Percentiles rank a stretch among this genome's conserved stretches.
Conservation (phyloP, 2,329 filamentous ascomycete genomes). For the Chaetomiaceae sp. region DNA sequence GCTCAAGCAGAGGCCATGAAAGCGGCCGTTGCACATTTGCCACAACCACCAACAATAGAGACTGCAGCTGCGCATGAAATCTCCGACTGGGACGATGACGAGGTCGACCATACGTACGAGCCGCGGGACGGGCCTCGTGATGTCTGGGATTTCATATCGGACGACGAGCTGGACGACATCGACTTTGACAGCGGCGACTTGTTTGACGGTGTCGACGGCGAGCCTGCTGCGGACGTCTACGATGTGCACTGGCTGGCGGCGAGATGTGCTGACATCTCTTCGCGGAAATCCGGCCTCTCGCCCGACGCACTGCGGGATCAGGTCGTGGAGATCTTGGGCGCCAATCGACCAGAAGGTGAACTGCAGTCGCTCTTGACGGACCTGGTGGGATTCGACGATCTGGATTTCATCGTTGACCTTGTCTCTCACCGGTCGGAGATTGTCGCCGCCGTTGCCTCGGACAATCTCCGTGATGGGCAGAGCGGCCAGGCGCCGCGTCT, state of each 20-base stretch:
- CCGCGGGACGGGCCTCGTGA: conserved; percentile 60
- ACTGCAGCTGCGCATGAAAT: conserved; percentile 37
- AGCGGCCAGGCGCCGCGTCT: conserved; percentile 41
- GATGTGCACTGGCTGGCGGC: conserved; percentile 63
- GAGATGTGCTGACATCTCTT: conserved; percentile 62
- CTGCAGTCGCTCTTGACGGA: conserved; percentile 88
- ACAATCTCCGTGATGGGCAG: conserved; percentile 9
- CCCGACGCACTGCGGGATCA: conserved; percentile 69
- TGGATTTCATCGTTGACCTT: conserved; percentile 90
- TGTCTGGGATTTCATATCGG: conserved; percentile 88
- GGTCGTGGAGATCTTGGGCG: conserved; percentile 65
- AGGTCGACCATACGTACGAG: conserved; percentile 44
- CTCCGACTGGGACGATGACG: conserved; percentile 60
- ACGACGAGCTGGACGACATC: conserved; percentile 59
- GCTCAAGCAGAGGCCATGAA: conserved; percentile 81
- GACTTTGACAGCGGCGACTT: conserved; percentile 39
- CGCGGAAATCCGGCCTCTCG: conserved; percentile 59
- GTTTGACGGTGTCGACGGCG: conserved; percentile 30
- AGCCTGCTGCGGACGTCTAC: conserved; percentile 36
- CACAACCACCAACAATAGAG: conserved; percentile 36
- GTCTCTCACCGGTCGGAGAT: conserved; percentile 70
- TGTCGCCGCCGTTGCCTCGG: conserved; percentile 40
- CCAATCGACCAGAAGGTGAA: conserved; percentile 67
- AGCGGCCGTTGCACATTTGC: conserved; percentile 64
- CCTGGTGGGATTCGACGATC: conserved; percentile 83